Evolutionary conservation across 352 stramenopile species (phyloP), one percentile per base, ranked within the genome.

Genomic region (Phytophthora vignae): DNA sequence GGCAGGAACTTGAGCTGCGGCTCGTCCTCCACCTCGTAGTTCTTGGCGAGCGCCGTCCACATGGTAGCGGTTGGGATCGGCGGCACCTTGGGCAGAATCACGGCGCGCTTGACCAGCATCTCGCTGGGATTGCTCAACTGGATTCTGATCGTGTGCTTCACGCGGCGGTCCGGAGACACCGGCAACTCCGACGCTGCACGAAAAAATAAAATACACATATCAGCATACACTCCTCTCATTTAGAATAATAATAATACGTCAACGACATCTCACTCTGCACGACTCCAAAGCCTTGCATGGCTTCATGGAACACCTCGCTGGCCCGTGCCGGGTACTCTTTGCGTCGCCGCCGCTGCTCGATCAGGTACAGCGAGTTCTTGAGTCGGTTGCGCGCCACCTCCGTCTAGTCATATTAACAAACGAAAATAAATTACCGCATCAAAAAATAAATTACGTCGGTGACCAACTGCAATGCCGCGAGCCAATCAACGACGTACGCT

Each of bases 11-110:
- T 85, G 57, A 93, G 83, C 58, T 93, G 76, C 17, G 85, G 85
- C 69, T 98, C 85, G 73, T 98, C 94, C 44, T 97, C 90, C 15
- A 93, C 86, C 29, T 87, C 75, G 69, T 92, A 95, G 59, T 95
- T 96, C 46, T 91, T 95, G 21, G 82, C 85, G 29, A 97, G 68
- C 9, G 83, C 84, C 36, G 87, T 95, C 87, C 87, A 95, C 87
- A 92, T 93, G 27, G 81, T 92, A 10, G 79, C 73, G 21, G 71
- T 84, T n/a, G 85, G 85, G 42, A 78, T 81, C 3, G 75, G 64
- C 7, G 78, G 82, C 3, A 93, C 67, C 38, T 74, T 73, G 15
- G 85, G 85, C 48, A 95, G 71, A 58, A 91, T 62, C 27, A 92
- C 80, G 1, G 62, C 55, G 4, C 69, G 64, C 44, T 82, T 81